These are phyloP conservation scores for Rubus parviflorus DNA, from an alignment of 306 rosid species.

Conservation along the genomic window DNA sequence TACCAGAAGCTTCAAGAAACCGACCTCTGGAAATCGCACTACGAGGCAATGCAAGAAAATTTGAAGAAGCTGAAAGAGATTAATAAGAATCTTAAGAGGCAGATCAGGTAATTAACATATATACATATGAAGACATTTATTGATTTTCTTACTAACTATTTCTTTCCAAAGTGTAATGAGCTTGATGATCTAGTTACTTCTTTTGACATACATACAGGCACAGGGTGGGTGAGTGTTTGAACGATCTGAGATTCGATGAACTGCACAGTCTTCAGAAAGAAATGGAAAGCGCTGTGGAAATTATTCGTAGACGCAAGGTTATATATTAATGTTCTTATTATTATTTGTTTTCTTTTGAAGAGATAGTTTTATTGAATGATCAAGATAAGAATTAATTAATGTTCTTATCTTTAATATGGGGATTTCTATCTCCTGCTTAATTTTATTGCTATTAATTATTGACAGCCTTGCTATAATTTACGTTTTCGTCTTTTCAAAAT, in stretches of 20 bases:
- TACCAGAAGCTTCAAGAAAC: slow-evolving; percentile 54
- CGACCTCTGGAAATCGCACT: slow-evolving; percentile 81
- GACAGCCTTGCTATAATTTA: no score
- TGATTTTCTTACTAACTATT: not conserved
- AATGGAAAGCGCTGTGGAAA: slow-evolving; percentile 50
- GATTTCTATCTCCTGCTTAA: no score
- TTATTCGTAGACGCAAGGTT: slow-evolving; percentile 75
- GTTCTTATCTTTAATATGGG: no score
- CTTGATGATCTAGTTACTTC: not conserved
- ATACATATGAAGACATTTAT: not conserved
- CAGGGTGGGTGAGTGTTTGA: slow-evolving; percentile 67
- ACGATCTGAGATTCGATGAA: slow-evolving; percentile 57
- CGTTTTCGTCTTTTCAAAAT: no score
- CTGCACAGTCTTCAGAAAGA: slow-evolving; percentile 60
- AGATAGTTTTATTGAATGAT: not conserved
- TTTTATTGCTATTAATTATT: no score
- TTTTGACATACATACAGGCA: slow-evolving; percentile 45
- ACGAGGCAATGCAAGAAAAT: slow-evolving; percentile 78
- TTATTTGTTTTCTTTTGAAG: not conserved
- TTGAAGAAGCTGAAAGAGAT: slow-evolving; percentile 62
- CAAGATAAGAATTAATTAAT: not conserved
- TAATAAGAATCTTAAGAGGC: slow-evolving; percentile 61
- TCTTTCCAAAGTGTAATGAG: not conserved
- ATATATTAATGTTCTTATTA: not conserved
- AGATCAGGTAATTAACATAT: slow-evolving; percentile 57